A percentile compares a stretch with the other conserved stretches of the same genome.
phyloP scores from a whole-genome alignment of 352 stramenopile species.

The Phytopythium chamaehyphon region DNA sequence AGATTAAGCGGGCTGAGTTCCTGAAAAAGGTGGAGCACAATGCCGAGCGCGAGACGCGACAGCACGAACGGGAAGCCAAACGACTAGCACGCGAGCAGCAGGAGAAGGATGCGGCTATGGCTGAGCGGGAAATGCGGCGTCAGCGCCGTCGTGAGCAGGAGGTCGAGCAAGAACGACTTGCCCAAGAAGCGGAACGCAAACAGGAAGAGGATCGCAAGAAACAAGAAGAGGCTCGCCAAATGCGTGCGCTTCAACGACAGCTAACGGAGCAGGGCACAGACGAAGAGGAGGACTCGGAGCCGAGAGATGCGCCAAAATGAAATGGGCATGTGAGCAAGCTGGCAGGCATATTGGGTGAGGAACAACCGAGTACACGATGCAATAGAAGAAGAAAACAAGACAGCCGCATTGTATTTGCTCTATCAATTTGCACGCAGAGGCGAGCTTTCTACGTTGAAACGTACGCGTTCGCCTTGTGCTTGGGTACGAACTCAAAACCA shows the following conservation, averaged over 20 bases:
- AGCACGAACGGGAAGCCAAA: conserved; percentile 48
- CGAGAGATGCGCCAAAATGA: conserved; percentile 7
- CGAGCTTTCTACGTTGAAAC: conserved; percentile 16
- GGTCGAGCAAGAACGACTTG: conserved; percentile 34
- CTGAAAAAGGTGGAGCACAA: conserved; percentile 64
- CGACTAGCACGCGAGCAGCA: conserved; percentile 46
- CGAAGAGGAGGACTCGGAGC: conserved; percentile 18
- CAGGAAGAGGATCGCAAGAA: conserved; percentile 36
- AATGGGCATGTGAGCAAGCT: too few relatives aligned
- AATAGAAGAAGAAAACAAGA: too few relatives aligned
- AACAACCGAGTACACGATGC: too few relatives aligned
- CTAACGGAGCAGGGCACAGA: conserved; percentile 11
- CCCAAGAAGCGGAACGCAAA: conserved; percentile 23
- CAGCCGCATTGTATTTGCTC: too few relatives aligned
- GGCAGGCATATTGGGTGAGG: too few relatives aligned
- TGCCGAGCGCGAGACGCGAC: conserved; percentile 47
- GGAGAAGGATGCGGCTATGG: conserved; percentile 45
- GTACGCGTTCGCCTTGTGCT: conserved; percentile 98
- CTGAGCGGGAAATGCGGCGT: conserved; percentile 52
- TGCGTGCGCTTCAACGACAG: conserved; percentile 45
- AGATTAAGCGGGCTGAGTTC: conserved; percentile 65
- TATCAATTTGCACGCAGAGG: not conserved
- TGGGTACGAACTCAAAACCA: conserved; percentile 93
- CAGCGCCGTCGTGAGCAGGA: conserved; percentile 63
- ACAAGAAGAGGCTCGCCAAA: conserved; percentile 47